A percentile compares a stretch with the other conserved stretches of the same genome.
Conservation (phyloP, 495 filamentous ascomycete genomes). For the Echria macrotheca region DNA sequence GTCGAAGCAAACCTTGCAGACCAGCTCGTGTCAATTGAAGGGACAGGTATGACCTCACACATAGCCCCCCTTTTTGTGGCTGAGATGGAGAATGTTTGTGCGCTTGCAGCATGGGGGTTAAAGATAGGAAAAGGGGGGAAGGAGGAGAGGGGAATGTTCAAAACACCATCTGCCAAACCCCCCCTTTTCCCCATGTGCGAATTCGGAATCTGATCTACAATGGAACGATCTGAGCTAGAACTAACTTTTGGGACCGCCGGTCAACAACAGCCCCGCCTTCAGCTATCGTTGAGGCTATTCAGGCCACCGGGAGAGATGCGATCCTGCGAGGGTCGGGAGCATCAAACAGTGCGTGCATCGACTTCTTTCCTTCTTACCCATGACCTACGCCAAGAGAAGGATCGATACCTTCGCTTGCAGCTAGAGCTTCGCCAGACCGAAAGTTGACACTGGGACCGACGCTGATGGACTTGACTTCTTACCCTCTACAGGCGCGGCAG, state of each 20-base stretch:
- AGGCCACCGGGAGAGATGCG: slow-evolving; percentile 85
- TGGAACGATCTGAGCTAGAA: no score
- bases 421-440: background rate
- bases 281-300: slow-evolving; percentile 79
- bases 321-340: slow-evolving; percentile 86
- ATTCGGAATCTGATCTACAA: background rate
- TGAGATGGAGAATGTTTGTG: no score
- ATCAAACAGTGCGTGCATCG: slow-evolving; percentile 63
- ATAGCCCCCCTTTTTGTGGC: no score
- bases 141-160: background rate
- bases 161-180: background rate
- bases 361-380: background rate
- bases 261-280: slow-evolving; percentile 73
- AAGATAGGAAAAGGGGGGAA: background rate
- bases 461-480: slow-evolving; percentile 6
- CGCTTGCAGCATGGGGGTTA: background rate
- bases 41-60: slow-evolving; percentile 64
- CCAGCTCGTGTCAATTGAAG: slow-evolving; percentile 64
- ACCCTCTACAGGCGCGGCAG: slow-evolving; percentile 64
- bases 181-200: background rate
- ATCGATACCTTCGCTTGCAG: background rate
- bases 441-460: background rate
- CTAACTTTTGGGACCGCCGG: no score
- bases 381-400: background rate
- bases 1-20: slow-evolving; percentile 60